Percentiles rank a stretch among this genome's conserved stretches.
Evolutionary conservation across 257 asterid species (phyloP).

Genomic region (Catharanthus roseus): DNA sequence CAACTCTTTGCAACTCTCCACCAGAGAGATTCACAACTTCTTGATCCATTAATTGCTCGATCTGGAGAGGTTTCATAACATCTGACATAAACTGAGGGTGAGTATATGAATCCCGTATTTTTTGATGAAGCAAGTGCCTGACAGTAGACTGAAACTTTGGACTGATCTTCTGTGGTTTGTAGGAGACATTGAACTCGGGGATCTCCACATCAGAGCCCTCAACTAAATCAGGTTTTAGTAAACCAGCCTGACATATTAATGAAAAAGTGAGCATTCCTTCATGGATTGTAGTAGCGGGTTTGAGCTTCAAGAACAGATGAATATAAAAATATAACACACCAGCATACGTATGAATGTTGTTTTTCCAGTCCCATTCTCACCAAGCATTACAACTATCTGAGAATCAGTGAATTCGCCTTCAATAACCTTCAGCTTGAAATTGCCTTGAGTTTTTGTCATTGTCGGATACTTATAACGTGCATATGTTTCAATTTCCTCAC

Average conservation of each 20-base stretch:
- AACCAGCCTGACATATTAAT: slow-evolving; percentile 67
- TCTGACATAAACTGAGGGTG: slow-evolving; percentile 95
- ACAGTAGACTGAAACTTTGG: slow-evolving; percentile 69
- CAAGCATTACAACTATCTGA: slow-evolving; percentile 98
- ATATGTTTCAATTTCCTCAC: slow-evolving; percentile 84
- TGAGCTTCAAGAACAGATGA: slow-evolving; percentile 3
- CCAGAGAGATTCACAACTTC: slow-evolving; percentile 95
- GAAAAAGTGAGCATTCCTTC: neutral
- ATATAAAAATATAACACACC: slow-evolving; percentile 35
- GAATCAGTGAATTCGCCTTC: slow-evolving; percentile 99
- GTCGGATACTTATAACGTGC: slow-evolving; percentile 89
- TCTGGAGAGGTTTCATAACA: slow-evolving; percentile 97
- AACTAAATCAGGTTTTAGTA: slow-evolving; percentile 74
- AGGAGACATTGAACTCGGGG: slow-evolving; percentile 93
- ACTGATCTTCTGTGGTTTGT: slow-evolving; percentile 96
- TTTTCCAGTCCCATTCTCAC: slow-evolving; percentile 99
- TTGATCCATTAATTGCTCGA: slow-evolving; percentile 98
- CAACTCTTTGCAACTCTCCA: slow-evolving; percentile 99
- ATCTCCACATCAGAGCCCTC: slow-evolving; percentile 78
- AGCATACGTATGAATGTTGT: slow-evolving; percentile 96
- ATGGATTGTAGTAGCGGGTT: slow-evolving; percentile 6
- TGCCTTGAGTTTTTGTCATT: slow-evolving; percentile 91
- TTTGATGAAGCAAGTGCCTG: slow-evolving; percentile 70
- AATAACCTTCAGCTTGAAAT: slow-evolving; percentile 76
- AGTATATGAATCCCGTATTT: slow-evolving; percentile 77